Base-by-base conservation (phyloP, 306 rosid species). In the Coriaria nepalensis region DNA sequence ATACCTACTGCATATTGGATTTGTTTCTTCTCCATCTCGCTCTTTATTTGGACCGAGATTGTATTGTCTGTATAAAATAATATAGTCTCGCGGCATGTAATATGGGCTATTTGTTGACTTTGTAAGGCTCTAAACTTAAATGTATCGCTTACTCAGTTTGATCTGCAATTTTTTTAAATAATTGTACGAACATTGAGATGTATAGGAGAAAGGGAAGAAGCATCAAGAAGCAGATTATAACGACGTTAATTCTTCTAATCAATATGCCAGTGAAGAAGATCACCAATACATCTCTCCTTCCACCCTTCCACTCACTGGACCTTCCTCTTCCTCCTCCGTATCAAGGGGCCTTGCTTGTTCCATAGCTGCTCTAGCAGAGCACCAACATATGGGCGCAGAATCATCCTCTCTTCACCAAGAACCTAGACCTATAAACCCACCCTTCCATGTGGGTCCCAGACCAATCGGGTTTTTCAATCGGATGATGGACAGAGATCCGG, bases 341-440 rank as follows among this genome's bases (percentile, higher is more conserved):
- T 80, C 95, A 2, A 82, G 83, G n/a, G 93, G 96, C 39, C 96
- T 92, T 63, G 98, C 96, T 50, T 77, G 96, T 68, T 94, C 94
- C 37, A 78, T 85, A 62, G 98, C 98, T 54, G 93, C 98, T 64
- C 93, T 92, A 47, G 96, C 98, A 6, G 98, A 92, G 72, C 96
- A 88, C 49, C 98, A 85, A 54, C 98, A 92, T 72, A 69, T 53
- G 29, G 61, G 68, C 13, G 80, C 79, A 45, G 95, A 82, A 62
- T 67, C 84, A 62, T 67, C 84, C 40, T 68, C 87, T 10, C 37
- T 43, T 43, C 66, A 59, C 64, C 33, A 76, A 11, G 60, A 64
- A 12, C 68, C 61, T 42, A 76, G 77, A 66, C 70, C 52, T 53
- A 37, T 58, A n/a, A 20, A 20, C 29, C 41, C 87, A 10, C 57